Percentiles rank a stretch among this genome's conserved stretches.
phyloP scores from a whole-genome alignment of 2,329 filamentous ascomycete species.

The Colletotrichum paranaense region DNA sequence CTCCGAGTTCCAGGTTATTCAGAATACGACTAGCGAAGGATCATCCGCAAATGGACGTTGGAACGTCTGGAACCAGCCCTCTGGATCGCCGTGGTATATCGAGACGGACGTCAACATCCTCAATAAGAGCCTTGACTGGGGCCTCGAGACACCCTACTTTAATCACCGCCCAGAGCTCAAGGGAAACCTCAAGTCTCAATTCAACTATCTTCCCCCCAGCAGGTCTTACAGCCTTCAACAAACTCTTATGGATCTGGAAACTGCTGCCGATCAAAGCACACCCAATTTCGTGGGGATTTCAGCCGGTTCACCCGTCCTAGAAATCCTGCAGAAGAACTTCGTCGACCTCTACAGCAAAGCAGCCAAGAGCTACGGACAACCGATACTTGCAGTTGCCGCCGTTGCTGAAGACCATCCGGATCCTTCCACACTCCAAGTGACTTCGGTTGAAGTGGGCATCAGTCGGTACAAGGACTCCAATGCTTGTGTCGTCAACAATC shows the following conservation, averaged over 20 bases:
- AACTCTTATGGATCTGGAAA: not conserved
- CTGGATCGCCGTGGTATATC: not conserved
- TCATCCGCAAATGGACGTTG: not conserved
- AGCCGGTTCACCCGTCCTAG: not conserved
- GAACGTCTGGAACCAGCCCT: not conserved
- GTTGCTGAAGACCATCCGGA: not conserved
- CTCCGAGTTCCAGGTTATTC: not conserved
- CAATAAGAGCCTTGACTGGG: not conserved
- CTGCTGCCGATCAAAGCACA: not conserved
- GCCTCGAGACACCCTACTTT: not conserved
- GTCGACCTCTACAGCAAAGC: not conserved
- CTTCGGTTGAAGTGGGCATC: not conserved
- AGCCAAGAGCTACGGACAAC: not conserved
- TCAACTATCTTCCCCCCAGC: not conserved
- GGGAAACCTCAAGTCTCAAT: not conserved
- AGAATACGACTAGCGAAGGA: not conserved
- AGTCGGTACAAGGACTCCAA: not conserved
- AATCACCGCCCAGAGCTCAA: not conserved
- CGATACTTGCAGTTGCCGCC: not conserved
- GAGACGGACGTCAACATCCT: not conserved
- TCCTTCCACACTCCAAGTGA: not conserved
- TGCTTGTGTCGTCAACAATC: not conserved
- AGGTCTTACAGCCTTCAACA: not conserved
- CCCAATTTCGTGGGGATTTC: not conserved
- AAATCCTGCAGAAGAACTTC: not conserved